Conservation (phyloP, 2,329 filamentous ascomycete species). For the Ceratocystis variospora region DNA sequence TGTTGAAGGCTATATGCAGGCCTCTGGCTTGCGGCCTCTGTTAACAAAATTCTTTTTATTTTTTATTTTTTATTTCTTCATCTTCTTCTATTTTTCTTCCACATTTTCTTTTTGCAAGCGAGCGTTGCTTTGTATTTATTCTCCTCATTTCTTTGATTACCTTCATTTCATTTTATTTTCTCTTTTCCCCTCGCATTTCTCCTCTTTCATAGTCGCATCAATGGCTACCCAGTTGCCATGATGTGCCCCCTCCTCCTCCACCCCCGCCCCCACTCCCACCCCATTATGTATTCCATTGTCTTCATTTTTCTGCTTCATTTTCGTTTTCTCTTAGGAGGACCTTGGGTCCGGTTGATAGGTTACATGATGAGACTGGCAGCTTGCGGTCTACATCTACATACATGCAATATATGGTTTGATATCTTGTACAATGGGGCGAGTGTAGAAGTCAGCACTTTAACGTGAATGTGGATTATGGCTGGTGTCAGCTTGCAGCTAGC, state of each 20-base stretch:
- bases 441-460: no score
- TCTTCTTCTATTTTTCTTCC: not conserved
- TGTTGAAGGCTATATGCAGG: no score
- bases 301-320: not conserved
- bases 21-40: no score
- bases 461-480: no score
- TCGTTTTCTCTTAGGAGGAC: not conserved
- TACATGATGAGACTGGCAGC: not conserved
- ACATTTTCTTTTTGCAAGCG: not conserved
- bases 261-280: not conserved
- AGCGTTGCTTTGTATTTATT: slow-evolving; percentile 6
- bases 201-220: not conserved
- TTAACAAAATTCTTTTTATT: not conserved
- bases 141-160: not conserved
- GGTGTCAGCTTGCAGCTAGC: no score
- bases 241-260: not conserved
- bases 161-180: not conserved
- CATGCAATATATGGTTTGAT: not conserved
- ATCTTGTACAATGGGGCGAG: not conserved
- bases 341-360: not conserved
- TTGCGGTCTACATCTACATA: not conserved
- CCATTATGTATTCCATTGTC: not conserved
- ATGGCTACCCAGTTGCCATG: not conserved
- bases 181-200: not conserved
- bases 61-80: no score